Evolutionary conservation across 1,284 basidiomycete species (phyloP).

Genomic region (Sphaerobolus stellatus): DNA sequence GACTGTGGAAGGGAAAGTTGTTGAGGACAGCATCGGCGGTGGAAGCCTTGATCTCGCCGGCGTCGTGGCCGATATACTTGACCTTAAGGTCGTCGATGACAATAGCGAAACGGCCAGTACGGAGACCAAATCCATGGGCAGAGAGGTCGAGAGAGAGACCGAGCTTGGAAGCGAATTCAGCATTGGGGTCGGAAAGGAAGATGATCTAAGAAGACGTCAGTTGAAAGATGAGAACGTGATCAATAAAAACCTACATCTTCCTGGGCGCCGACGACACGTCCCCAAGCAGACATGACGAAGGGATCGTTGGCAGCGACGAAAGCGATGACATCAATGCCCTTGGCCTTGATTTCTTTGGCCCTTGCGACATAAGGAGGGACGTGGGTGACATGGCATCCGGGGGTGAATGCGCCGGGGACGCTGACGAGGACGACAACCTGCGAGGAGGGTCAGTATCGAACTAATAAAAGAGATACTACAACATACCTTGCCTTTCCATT

Average conservation of each 20-base stretch:
- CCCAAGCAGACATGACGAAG: slow-evolving; percentile 82
- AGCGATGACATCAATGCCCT: slow-evolving; percentile 70
- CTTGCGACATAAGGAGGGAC: slow-evolving; percentile 69
- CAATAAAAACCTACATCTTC: slow-evolving; percentile 59
- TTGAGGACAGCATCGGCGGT: slow-evolving; percentile 6
- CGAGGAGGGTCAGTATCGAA: too few relatives aligned
- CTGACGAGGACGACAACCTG: slow-evolving; percentile 74
- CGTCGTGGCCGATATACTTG: slow-evolving; percentile 54
- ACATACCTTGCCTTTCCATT: slow-evolving; percentile 68
- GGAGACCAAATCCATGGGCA: slow-evolving; percentile 50
- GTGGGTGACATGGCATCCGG: slow-evolving; percentile 72
- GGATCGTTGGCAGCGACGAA: slow-evolving; percentile 73
- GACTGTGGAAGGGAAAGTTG: too few relatives aligned
- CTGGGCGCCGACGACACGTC: slow-evolving; percentile 57
- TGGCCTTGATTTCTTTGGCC: slow-evolving; percentile 66
- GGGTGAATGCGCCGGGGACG: slow-evolving; percentile 82
- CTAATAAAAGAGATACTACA: not conserved
- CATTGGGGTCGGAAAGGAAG: slow-evolving; percentile 62
- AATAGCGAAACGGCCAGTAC: slow-evolving; percentile 70
- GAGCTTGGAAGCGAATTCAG: slow-evolving; percentile 62
- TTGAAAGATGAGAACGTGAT: not conserved
- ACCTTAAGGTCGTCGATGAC: slow-evolving; percentile 72
- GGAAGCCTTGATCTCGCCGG: not conserved
- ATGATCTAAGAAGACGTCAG: slow-evolving; percentile 48
- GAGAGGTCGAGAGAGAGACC: slow-evolving; percentile 65